These are phyloP conservation scores for Cladophialophora carrionii DNA, from an alignment of 2,329 filamentous ascomycete species.

Conservation along the genomic window DNA sequence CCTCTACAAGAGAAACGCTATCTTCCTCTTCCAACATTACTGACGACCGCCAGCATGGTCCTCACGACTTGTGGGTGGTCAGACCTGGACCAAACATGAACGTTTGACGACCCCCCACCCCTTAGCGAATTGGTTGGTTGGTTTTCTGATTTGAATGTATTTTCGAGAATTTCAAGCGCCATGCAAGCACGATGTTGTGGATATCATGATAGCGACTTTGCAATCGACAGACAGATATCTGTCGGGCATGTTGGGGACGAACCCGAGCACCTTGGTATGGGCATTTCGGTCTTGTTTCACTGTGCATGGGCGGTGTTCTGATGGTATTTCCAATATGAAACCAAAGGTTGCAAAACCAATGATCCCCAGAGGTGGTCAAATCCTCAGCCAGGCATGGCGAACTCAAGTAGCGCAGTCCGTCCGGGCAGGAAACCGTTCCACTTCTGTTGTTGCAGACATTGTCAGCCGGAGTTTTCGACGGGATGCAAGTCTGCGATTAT, in stretches of 20 bases:
- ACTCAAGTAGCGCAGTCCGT: not conserved
- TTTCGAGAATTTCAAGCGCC: not conserved
- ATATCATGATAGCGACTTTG: not conserved
- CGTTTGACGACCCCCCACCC: not conserved
- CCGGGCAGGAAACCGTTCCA: not conserved
- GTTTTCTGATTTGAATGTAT: not conserved
- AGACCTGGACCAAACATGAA: not conserved
- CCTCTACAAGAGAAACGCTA: not conserved
- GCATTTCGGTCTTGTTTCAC: not conserved
- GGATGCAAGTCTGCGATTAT: not conserved
- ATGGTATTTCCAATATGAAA: not conserved
- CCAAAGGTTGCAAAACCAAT: slow-evolving; percentile 11
- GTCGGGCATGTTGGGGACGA: not conserved
- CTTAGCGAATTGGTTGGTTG: not conserved
- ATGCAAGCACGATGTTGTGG: not conserved
- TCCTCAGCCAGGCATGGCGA: not conserved
- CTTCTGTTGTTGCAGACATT: not conserved
- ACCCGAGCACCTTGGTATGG: not conserved
- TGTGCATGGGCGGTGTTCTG: slow-evolving; percentile 3
- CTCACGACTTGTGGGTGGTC: not conserved
- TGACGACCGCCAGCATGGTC: not conserved
- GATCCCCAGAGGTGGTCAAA: slow-evolving; percentile 3
- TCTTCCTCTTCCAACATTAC: not conserved
- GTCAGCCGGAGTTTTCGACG: not conserved
- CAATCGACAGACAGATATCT: not conserved